Evolutionary conservation across 148 eudicot species (phyloP).

Genomic region (Drosera capensis): DNA sequence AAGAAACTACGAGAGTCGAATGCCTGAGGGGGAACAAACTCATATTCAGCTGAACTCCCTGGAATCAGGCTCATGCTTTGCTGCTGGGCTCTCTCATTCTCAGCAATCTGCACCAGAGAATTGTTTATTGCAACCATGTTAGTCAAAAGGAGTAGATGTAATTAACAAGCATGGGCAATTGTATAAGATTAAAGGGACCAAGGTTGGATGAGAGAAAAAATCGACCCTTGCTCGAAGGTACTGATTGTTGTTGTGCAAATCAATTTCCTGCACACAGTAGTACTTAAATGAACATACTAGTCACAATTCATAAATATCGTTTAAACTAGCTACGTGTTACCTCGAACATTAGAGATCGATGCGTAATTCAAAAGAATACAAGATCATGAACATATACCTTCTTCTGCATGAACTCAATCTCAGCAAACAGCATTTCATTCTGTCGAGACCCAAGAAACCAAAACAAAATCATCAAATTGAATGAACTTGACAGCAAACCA

Average conservation of each 20-base stretch:
- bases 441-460: conserved; percentile 10
- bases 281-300: background rate
- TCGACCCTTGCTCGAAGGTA: conserved; percentile 77
- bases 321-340: too few species aligned
- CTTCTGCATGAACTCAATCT: conserved; percentile 87
- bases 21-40: conserved; percentile 45
- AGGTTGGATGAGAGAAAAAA: conserved; percentile 5
- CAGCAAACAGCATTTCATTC: conserved; percentile 92
- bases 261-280: conserved; percentile 52
- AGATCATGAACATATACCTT: conserved; percentile 34
- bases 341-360: too few species aligned
- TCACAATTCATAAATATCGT: too few species aligned
- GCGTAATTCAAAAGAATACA: background rate
- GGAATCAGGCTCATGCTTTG: conserved; percentile 87
- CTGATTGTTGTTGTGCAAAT: conserved; percentile 79
- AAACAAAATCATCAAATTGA: background rate
- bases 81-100: conserved; percentile 74
- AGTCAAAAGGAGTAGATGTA: background rate
- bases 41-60: conserved; percentile 35
- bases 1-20: conserved; percentile 64
- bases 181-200: background rate
- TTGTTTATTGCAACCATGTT: background rate
- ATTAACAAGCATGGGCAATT: background rate
- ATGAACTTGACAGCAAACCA: background rate
- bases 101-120: conserved; percentile 44